Evolutionary conservation across 108 stramenopile genomes (phyloP), one percentile per base, ranked within the genome.

Genomic region (Nitzschia sp.): DNA sequence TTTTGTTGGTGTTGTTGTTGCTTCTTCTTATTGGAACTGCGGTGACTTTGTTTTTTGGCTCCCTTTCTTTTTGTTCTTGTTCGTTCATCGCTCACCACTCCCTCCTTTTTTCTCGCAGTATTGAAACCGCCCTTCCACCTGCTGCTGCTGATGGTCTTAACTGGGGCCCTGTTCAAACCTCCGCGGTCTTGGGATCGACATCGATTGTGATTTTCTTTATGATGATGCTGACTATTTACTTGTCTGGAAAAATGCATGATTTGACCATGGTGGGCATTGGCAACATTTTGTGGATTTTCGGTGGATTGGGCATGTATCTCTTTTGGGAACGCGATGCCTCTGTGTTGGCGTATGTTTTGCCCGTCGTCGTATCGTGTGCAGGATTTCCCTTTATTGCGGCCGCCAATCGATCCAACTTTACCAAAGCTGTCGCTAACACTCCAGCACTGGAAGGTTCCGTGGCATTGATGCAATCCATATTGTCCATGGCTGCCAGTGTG

Each of bases 51-150:
- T n/a, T n/a, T n/a, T n/a, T n/a, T n/a, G n/a, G n/a, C n/a, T n/a
- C n/a, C n/a, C n/a, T n/a, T n/a, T n/a, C n/a, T n/a, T n/a, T n/a
- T n/a, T n/a, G n/a, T n/a, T n/a, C n/a, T n/a, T n/a, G n/a, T n/a
- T n/a, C n/a, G n/a, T n/a, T n/a, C n/a, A n/a, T n/a, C n/a, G n/a
- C n/a, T n/a, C 38, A 9, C 38, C 9, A 9, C 38, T 2, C 17
- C 36, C 41, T 45, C 32, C 27, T 23, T 69, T 58, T 3, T 5
- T 32, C 17, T 36, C n/a, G 54, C 3, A 61, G 60, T 25, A 82
- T 87, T 45, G 85, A 84, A 69, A 88, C 90, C n/a, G 87, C 71
- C 1, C 63, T 91, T 17, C 83, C 90, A 4, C 85, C 90, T 13
- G 85, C 78, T 33, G 77, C 80, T 31, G 50, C 32, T 22, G 69